Evolutionary conservation across 352 stramenopile species (phyloP).

Genomic region (Pythium chondricola): DNA sequence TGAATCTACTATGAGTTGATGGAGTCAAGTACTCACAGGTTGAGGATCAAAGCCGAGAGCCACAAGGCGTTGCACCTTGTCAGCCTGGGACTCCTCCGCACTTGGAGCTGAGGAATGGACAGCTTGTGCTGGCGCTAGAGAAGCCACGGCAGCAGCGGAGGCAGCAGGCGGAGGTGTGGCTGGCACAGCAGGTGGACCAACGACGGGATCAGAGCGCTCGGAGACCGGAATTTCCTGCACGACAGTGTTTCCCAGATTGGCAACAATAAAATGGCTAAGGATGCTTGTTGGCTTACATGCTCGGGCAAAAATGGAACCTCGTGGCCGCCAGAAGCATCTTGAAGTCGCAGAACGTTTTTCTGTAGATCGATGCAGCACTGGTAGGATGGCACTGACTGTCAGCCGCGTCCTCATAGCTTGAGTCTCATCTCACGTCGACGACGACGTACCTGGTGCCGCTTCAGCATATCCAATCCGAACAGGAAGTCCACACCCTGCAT

Average conservation of each 20-base stretch:
- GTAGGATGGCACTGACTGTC: too few species aligned
- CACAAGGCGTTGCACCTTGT: conserved; percentile 63
- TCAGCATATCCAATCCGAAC: conserved; percentile 98
- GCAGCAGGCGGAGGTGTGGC: conserved; percentile 6
- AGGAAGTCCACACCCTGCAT: conserved; percentile 94
- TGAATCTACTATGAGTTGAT: too few species aligned
- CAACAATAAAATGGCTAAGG: not conserved
- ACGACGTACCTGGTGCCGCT: conserved; percentile 85
- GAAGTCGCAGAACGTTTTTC: conserved; percentile 85
- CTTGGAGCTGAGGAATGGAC: conserved; percentile 11
- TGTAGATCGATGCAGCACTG: conserved; percentile 95
- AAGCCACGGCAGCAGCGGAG: not conserved
- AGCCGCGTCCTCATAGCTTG: too few species aligned
- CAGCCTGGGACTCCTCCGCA: conserved; percentile 20
- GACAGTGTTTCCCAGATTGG: not conserved
- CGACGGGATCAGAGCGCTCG: conserved; percentile 30
- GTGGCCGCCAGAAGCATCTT: conserved; percentile 55
- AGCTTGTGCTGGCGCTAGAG: conserved; percentile 2
- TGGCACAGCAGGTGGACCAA: conserved; percentile 9
- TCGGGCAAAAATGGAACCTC: conserved; percentile 85
- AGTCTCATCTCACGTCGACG: too few species aligned
- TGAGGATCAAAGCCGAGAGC: conserved; percentile 61
- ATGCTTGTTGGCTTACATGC: conserved; percentile 30
- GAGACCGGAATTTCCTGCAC: conserved; percentile 66
- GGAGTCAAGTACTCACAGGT: conserved; percentile 26